phyloP scores from a whole-genome alignment of 768 basidiomycete species.

The Boletus coccyginus region DNA sequence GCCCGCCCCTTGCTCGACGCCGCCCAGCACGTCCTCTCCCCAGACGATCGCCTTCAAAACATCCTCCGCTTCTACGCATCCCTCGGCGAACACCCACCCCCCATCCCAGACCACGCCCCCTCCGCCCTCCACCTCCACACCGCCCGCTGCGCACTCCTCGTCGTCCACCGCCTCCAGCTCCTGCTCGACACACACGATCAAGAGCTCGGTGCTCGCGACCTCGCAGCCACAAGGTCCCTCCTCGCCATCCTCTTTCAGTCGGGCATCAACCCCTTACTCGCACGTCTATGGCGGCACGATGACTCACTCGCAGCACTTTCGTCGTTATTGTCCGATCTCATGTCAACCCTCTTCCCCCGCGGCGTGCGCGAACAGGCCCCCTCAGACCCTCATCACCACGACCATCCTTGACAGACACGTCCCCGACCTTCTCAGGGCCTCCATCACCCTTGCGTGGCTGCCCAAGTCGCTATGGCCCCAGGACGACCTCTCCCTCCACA shows the following conservation, averaged over 20 bases:
- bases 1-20: slow-evolving; percentile 3
- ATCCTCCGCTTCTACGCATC: slow-evolving; percentile 16
- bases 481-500: slow-evolving; percentile 39
- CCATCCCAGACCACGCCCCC: slow-evolving; percentile 20
- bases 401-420: slow-evolving; percentile 57
- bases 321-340: slow-evolving; percentile 40
- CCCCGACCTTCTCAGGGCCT: slow-evolving; percentile 55
- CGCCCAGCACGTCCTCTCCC: slow-evolving; percentile 12
- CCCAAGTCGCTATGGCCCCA: slow-evolving; percentile 48
- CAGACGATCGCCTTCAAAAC: neutral
- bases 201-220: slow-evolving; percentile 61
- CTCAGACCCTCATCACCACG: slow-evolving; percentile 60
- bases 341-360: slow-evolving; percentile 51
- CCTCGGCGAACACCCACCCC: slow-evolving; percentile 11
- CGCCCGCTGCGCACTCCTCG: slow-evolving; percentile 51
- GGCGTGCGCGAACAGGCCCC: slow-evolving; percentile 45
- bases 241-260: slow-evolving; percentile 70
- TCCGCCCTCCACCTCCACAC: slow-evolving; percentile 51
- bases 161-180: slow-evolving; percentile 47
- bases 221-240: slow-evolving; percentile 59
- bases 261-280: slow-evolving; percentile 58
- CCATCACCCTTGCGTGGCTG: slow-evolving; percentile 71
- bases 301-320: slow-evolving; percentile 40
- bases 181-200: slow-evolving; percentile 29
- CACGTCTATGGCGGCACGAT: slow-evolving; percentile 35